phyloP scores from a whole-genome alignment of 257 asterid species.

The Penstemon davidsonii region DNA sequence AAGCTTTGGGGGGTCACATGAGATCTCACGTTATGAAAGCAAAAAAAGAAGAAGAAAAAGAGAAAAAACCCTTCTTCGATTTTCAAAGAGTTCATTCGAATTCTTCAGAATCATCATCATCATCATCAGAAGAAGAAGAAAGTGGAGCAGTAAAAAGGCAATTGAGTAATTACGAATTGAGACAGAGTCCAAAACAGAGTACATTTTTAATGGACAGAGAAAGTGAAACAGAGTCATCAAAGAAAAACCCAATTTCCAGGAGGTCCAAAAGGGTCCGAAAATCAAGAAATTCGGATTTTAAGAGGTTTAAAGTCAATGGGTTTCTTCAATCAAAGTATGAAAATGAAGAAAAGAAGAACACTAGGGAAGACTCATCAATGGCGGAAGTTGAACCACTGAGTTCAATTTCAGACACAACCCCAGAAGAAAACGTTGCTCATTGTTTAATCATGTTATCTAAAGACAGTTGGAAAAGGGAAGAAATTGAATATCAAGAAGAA shows the following conservation, averaged over 20 bases:
- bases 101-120: conserved; percentile 31
- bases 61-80: conserved; percentile 17
- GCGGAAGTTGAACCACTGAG: conserved; percentile 50
- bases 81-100: conserved; percentile 31
- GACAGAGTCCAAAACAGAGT: conserved; percentile 30
- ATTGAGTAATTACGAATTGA: conserved; percentile 18
- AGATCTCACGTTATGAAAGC: conserved; percentile 73
- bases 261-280: conserved; percentile 53
- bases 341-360: conserved; percentile 1
- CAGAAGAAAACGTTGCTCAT: conserved; percentile 80
- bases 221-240: conserved; percentile 62
- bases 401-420: conserved; percentile 63
- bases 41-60: neutral
- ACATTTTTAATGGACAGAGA: conserved; percentile 37
- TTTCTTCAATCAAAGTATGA: conserved; percentile 24
- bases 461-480: conserved; percentile 57
- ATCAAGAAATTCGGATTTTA: conserved; percentile 34
- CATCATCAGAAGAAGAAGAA: conserved; percentile 30
- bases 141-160: conserved; percentile 18
- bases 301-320: conserved; percentile 15
- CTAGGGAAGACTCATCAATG: conserved; percentile 32
- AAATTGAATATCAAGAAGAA: conserved; percentile 14
- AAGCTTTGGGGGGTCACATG: conserved; percentile 94
- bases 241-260: conserved; percentile 36
- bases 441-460: conserved; percentile 80